Evolutionary conservation across 1,284 basidiomycete genomes (phyloP), one percentile per base, ranked within the genome.

Genomic region (Moniliophthora roreri): DNA sequence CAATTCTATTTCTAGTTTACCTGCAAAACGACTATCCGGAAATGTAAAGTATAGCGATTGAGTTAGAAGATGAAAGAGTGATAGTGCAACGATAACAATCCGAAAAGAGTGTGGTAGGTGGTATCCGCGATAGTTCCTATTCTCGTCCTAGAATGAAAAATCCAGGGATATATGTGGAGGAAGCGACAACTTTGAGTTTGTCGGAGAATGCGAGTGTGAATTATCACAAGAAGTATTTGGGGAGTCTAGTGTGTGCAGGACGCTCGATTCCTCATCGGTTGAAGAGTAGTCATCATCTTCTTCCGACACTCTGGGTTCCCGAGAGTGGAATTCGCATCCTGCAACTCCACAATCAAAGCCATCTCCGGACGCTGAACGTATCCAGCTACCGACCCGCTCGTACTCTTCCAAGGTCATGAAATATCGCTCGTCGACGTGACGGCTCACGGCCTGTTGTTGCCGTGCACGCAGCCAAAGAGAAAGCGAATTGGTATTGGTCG

Each of bases 351-450:
- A 59, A 15, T 48, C 50, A 26, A 46, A 50, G 8, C 24, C 38
- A 28, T 34, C 42, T 36, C 41, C 51, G 4, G 53, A 24, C 23
- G 37, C n/a, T n/a, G 71, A 36, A 58, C 74, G 65, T 16, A 70
- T 67, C 79, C 78, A 80, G 55, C 79, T 80, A 2, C 77, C 79
- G 49, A 60, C 61, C 18, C 67, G 63, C 55, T 81, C 79, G 53
- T 80, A 79, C 41, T 79, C 72, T 48, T 72, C 77, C 28, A 78
- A 56, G 18, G 69, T 69, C 65, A 78, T 71, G 38, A 63, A 60
- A 41, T 58, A 57, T 1, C 52, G 59, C 24, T 57, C 51, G 15
- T 63, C 62, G n/a, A 59, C 53, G 15, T 60, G 58, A 42, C 59
- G 40, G 35, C 65, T 54, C 36, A 55, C 52, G 21, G 59, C 59